Conservation (phyloP, 768 basidiomycete species). For the Pleurotus pulmonarius region DNA sequence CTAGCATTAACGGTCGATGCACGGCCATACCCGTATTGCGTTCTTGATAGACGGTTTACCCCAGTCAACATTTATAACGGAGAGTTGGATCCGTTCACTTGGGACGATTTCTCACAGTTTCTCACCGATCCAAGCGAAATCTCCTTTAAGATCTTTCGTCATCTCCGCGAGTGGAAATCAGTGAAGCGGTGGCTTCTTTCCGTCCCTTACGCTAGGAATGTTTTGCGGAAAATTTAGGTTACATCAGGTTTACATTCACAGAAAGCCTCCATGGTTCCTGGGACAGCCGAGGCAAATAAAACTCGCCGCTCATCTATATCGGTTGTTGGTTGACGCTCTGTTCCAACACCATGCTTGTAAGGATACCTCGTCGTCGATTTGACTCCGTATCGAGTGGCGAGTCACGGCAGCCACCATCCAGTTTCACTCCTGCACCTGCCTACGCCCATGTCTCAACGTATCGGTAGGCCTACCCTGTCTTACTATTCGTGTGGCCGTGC, state of each 20-base stretch:
- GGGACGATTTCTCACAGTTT: neutral
- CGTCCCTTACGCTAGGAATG: slow-evolving; percentile 9
- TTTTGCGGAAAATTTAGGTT: slow-evolving; percentile 7
- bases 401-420: slow-evolving; percentile 24
- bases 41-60: too few relatives aligned
- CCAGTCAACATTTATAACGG: too few relatives aligned
- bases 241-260: slow-evolving; percentile 6
- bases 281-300: slow-evolving; percentile 4
- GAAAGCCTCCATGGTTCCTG: slow-evolving; percentile 5
- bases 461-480: slow-evolving; percentile 30
- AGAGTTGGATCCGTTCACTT: neutral
- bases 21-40: too few relatives aligned
- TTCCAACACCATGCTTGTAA: slow-evolving; percentile 20
- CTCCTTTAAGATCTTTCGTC: slow-evolving; percentile 7
- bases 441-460: slow-evolving; percentile 48
- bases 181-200: slow-evolving; percentile 6
- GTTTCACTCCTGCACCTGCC: slow-evolving; percentile 27
- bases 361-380: slow-evolving; percentile 25
- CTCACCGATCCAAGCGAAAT: slow-evolving; percentile 5
- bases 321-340: slow-evolving; percentile 11
- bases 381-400: slow-evolving; percentile 22
- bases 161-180: slow-evolving; percentile 5
- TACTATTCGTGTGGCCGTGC: neutral
- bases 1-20: too few relatives aligned
- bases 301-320: neutral